Conservation (phyloP, 345 rosid species). For the Gossypium anomalum region DNA sequence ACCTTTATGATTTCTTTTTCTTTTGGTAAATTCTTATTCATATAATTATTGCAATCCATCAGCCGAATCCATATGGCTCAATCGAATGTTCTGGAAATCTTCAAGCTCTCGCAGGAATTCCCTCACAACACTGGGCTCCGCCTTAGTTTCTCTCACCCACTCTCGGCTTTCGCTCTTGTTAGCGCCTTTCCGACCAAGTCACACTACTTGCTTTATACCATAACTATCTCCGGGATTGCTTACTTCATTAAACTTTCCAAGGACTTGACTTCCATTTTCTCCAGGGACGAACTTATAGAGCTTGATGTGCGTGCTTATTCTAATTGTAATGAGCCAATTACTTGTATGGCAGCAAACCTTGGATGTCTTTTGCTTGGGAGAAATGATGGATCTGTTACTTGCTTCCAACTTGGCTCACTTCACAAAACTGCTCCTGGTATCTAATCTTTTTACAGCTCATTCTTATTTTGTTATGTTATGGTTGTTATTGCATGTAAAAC, state of each 20-base stretch:
- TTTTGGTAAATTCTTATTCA: neutral
- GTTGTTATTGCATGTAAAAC: conserved; percentile 5
- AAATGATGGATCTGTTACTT: conserved; percentile 61
- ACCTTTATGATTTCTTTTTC: neutral
- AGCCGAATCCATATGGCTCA: conserved; percentile 54
- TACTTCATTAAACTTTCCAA: conserved; percentile 50
- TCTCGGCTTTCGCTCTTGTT: conserved; percentile 67
- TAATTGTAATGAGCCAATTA: conserved; percentile 30
- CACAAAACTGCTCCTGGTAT: conserved; percentile 56
- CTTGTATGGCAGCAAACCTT: conserved; percentile 48
- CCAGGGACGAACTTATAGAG: conserved; percentile 39
- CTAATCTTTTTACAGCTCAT: neutral
- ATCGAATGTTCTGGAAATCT: conserved; percentile 54
- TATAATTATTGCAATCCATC: neutral
- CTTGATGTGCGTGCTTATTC: conserved; percentile 42
- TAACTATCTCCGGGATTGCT: conserved; percentile 65
- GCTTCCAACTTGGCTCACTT: conserved; percentile 46
- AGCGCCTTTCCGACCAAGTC: conserved; percentile 28
- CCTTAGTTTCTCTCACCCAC: conserved; percentile 50
- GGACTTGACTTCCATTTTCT: conserved; percentile 39
- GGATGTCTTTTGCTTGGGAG: conserved; percentile 65
- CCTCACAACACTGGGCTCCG: conserved; percentile 52
- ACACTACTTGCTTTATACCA: conserved; percentile 47
- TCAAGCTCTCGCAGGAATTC: conserved; percentile 52
- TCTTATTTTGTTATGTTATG: neutral